Evolutionary conservation across 129 eudicot genomes (phyloP), one percentile per base, ranked within the genome.

Genomic region (Gnaphalium uliginosum): DNA sequence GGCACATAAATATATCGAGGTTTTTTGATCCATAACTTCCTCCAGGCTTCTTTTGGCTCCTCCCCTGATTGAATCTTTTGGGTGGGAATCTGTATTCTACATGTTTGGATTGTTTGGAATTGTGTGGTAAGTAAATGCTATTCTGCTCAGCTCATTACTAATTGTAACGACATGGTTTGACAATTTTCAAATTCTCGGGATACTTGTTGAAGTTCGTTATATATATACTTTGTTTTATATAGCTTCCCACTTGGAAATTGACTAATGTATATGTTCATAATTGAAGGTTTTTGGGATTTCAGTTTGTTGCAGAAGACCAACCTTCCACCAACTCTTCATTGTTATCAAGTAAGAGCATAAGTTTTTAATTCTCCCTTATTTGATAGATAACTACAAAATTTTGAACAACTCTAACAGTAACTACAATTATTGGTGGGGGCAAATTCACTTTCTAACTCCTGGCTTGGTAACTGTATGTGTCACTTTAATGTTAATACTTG

Each of bases 21-120:
- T 73, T 53, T 58, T 75, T 25, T 11, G 54, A 72, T 53, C 41
- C 62, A 10, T 62, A 64, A 56, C 18, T 59, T 62, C 60, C 43
- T 82, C 78, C 89, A 95, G 99, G 88, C 99, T 95, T 80, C 89
- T 95, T 57, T 87, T 95, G 87, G 99, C 99, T 77, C 97, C 99
- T 71, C 96, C 96, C 24, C 69, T 95, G 53, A 95, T 95, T 69
- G 87, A 91, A 79, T 84, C 81, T 79, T 89, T 87, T 78, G 99
- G 99, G 30, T 95, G 99, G 99, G 99, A 83, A 80, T 95, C 97
- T 26, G 97, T 95, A 27, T 95, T 95, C 81, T 89, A 89, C 92
- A 66, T 91, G 86, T 95, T 95, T 84, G 99, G 97, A 78, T 73
- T 83, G 54, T 74, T 89, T 6, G 99, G 99, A 66, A 69, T 95